Conservation (phyloP, 495 filamentous ascomycete species). For the Talaromyces nanjingensis region DNA sequence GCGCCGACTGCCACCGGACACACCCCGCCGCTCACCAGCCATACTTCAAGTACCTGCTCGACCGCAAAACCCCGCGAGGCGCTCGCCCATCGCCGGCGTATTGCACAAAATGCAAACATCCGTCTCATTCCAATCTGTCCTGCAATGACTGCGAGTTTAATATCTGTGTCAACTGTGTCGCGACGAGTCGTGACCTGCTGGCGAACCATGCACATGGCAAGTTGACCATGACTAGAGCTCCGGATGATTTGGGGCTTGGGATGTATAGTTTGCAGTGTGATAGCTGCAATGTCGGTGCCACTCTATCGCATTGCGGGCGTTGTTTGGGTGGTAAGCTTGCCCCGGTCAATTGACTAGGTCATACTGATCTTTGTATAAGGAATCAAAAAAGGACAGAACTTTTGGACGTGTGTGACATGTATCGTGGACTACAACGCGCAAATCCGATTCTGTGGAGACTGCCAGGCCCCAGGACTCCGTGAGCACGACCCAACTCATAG, state of each 20-base stretch:
- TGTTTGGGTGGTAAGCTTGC: background rate
- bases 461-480: background rate
- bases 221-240: background rate
- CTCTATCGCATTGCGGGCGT: constrained; percentile 8
- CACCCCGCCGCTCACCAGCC: constrained; percentile 9
- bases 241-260: constrained; percentile 5
- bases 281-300: constrained; percentile 1
- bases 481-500: constrained; percentile 8
- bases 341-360: too few species aligned
- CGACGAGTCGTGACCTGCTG: constrained; percentile 1
- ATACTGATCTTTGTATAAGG: background rate
- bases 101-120: constrained; percentile 7
- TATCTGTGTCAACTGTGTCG: constrained; percentile 6
- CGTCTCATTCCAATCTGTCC: constrained; percentile 1
- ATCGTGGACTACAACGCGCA: constrained; percentile 8
- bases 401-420: constrained; percentile 9
- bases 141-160: constrained; percentile 8
- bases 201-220: constrained; percentile 8
- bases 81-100: background rate
- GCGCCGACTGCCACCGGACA: constrained; percentile 4
- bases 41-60: constrained; percentile 5
- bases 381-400: constrained; percentile 1
- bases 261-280: constrained; percentile 6
- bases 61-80: constrained; percentile 7
- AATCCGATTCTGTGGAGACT: constrained; percentile 6